Percentiles rank a stretch among this genome's conserved stretches.
phyloP scores from a whole-genome alignment of 495 filamentous ascomycete species.

The Geopyxis carbonaria region DNA sequence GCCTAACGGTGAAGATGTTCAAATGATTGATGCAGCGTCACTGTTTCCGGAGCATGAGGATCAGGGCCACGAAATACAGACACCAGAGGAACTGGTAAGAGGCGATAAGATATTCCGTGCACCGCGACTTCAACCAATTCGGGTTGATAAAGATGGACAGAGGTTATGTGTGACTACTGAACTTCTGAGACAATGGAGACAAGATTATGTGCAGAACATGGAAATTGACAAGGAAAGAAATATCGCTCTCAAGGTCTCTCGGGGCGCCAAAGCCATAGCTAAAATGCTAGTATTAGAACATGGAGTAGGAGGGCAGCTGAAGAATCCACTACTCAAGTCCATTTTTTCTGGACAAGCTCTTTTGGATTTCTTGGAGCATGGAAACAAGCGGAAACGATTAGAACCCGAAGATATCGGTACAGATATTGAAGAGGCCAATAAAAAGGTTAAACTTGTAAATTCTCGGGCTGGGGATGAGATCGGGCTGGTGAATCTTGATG shows the following conservation, averaged over 20 bases:
- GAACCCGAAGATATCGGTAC: too few species aligned
- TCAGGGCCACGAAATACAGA: neutral
- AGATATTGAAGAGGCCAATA: too few species aligned
- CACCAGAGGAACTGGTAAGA: neutral
- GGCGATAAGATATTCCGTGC: too few species aligned
- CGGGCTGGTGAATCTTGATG: too few species aligned
- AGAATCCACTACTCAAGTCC: constrained; percentile 13
- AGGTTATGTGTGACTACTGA: too few species aligned
- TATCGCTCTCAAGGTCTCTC: constrained; percentile 5
- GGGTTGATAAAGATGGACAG: too few species aligned
- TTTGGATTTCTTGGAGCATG: constrained; percentile 8
- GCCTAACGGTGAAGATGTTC: neutral
- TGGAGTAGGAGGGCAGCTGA: constrained; percentile 26
- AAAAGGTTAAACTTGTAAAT: too few species aligned
- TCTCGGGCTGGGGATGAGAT: too few species aligned
- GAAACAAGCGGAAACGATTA: neutral
- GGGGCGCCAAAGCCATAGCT: constrained; percentile 32
- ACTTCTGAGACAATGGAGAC: too few species aligned
- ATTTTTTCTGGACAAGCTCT: constrained; percentile 16
- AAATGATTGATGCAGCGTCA: too few species aligned
- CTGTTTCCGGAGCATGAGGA: neutral
- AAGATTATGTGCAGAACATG: constrained; percentile 42
- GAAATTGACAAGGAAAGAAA: constrained; percentile 23
- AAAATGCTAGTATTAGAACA: constrained; percentile 31
- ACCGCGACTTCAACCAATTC: too few species aligned